Base-by-base conservation (phyloP, 352 stramenopile genomes). In the Phytophthora cactorum region DNA sequence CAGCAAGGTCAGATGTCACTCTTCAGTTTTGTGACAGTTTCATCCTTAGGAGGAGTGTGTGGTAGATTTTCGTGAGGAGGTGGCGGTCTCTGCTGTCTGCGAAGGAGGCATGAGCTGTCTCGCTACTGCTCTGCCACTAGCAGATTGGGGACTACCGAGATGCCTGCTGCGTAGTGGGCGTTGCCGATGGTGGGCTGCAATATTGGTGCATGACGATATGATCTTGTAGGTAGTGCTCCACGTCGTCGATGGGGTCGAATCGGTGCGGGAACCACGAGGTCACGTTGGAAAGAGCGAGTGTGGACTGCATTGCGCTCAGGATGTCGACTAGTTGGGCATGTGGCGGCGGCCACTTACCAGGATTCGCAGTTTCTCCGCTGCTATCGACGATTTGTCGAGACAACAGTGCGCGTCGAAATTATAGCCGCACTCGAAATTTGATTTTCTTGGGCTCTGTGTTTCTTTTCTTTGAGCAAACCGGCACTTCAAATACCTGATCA, bases 161-260 rank as follows among this genome's bases (percentile, higher is more conserved):
- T 75, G 68, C 27, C 14, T 65, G 22, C 58, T 75, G n/a, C 68
- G 47, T 52, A 69, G 32, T 66, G 49, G 59, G 52, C 68, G 14
- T 32, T 69, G 22, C 68, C 77, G 57, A 32, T 78, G 58, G 39
- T 80, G 72, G 9, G 84, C 74, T 41, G 64, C 59, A 39, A 82
- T 72, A 47, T 87, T 89, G 70, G 15, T 79, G 76, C 65, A 86
- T 72, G 43, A 81, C 82, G 54, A 89, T 75, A 25, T 90, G 28
- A 45, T 91, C 83, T 27, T 83, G 72, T 11, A 82, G 58, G 50
- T 86, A 89, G 10, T 81, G 69, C 54, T 88, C 81, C 43, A 89
- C 74, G 25, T 91, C 79, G 49, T 83, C 73, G 4, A 72, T 77
- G 6, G 87, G 79, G 51, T 89, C 81, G 27, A 89, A 74, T 39